A percentile compares a stretch with the other conserved stretches of the same genome.
Evolutionary conservation across 306 rosid species (phyloP).

Genomic region (Cicer arietinum): DNA sequence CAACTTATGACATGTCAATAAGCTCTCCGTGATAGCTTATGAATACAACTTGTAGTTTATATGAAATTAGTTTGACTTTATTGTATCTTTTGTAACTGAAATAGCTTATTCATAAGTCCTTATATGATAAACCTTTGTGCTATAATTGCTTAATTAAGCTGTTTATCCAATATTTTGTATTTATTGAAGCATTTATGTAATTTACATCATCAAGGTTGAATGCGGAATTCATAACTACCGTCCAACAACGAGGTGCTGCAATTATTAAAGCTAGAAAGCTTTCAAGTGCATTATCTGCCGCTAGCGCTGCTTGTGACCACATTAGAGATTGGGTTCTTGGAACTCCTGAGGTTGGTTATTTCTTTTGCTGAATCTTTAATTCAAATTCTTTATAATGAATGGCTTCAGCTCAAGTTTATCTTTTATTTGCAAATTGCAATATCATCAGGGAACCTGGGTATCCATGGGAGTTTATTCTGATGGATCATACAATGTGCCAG

Average conservation of each 20-base stretch:
- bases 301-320: slow-evolving; percentile 98
- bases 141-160: too few relatives aligned
- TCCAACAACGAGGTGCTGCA: slow-evolving; percentile 99
- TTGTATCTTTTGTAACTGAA: too few relatives aligned
- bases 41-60: too few relatives aligned
- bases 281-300: slow-evolving; percentile 97
- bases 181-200: slow-evolving; percentile 5
- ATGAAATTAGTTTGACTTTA: too few relatives aligned
- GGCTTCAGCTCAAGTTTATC: slow-evolving; percentile 18
- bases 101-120: too few relatives aligned
- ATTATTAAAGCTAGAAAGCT: slow-evolving; percentile 94
- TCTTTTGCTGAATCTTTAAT: slow-evolving; percentile 10
- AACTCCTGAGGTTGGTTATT: slow-evolving; percentile 81
- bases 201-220: slow-evolving; percentile 68
- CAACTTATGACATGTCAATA: too few relatives aligned
- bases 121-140: too few relatives aligned
- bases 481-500: slow-evolving; percentile 93
- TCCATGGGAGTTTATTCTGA: slow-evolving; percentile 99
- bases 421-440: slow-evolving; percentile 35
- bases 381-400: not conserved
- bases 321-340: slow-evolving; percentile 98
- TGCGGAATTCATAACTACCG: slow-evolving; percentile 84
- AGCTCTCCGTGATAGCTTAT: too few relatives aligned
- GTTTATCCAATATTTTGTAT: not conserved
- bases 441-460: slow-evolving; percentile 87